Conservation (phyloP, 345 rosid genomes). For the Dipteronia sinensis region DNA sequence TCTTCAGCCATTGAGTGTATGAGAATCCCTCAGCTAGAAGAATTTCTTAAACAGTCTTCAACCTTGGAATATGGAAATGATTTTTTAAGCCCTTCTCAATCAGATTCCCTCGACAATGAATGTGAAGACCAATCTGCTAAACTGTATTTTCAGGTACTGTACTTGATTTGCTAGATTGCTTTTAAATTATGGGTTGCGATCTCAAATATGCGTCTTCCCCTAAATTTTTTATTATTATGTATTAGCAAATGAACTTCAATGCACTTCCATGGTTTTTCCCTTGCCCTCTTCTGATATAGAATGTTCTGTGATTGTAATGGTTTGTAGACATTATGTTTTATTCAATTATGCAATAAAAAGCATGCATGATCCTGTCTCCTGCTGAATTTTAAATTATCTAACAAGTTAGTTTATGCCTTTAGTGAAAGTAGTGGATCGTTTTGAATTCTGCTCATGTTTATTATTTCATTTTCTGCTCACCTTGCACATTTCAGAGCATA, state of each 20-base stretch:
- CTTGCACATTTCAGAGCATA: slow-evolving; percentile 5
- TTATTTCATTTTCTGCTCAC: neutral
- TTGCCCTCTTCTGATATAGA: neutral
- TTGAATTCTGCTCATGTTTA: neutral
- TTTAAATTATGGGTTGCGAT: neutral
- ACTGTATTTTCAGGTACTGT: slow-evolving; percentile 72
- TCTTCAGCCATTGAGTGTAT: slow-evolving; percentile 67
- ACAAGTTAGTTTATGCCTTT: slow-evolving; percentile 3
- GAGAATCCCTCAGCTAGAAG: slow-evolving; percentile 66
- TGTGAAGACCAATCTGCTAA: slow-evolving; percentile 41
- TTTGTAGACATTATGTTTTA: neutral
- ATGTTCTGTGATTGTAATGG: neutral
- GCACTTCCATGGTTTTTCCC: slow-evolving; percentile 8
- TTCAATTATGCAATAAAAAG: neutral
- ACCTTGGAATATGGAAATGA: slow-evolving; percentile 36
- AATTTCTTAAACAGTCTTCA: slow-evolving; percentile 58
- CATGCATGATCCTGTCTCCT: neutral
- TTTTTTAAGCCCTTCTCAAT: slow-evolving; percentile 29
- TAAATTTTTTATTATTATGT: neutral
- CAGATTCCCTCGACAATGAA: slow-evolving; percentile 40
- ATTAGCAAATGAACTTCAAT: neutral
- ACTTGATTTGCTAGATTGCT: slow-evolving; percentile 13
- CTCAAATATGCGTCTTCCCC: too few relatives aligned
- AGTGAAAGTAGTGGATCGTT: neutral
- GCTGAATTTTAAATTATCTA: neutral